These are phyloP conservation scores for Russula compacta DNA, from an alignment of 768 basidiomycete species.

Conservation along the genomic window DNA sequence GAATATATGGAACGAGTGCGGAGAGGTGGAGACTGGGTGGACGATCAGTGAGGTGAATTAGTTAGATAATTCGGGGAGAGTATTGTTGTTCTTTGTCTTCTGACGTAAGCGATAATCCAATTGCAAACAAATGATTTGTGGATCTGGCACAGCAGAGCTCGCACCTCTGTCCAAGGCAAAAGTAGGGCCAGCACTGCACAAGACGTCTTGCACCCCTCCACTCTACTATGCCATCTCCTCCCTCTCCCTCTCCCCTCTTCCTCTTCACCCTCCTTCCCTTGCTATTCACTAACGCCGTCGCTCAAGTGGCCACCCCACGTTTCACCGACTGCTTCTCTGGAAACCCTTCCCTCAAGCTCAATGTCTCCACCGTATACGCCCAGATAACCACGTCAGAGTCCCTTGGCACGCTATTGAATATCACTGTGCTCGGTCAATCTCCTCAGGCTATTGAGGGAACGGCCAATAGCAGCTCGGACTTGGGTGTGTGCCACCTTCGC, in stretches of 20 bases:
- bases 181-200: too few relatives aligned
- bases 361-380: slow-evolving; percentile 61
- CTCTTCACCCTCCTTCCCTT: slow-evolving; percentile 11
- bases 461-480: slow-evolving; percentile 49
- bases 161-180: too few relatives aligned
- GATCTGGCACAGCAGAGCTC: too few relatives aligned
- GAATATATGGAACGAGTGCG: slow-evolving; percentile 13
- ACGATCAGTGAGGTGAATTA: background rate
- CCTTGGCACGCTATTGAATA: slow-evolving; percentile 45
- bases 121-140: too few relatives aligned
- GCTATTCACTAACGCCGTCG: slow-evolving; percentile 14
- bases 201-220: background rate
- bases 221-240: background rate
- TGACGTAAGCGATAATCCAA: too few relatives aligned
- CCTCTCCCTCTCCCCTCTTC: background rate
- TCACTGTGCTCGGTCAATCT: slow-evolving; percentile 62
- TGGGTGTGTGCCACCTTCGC: slow-evolving; percentile 40
- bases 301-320: slow-evolving; percentile 26
- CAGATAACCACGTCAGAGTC: slow-evolving; percentile 46
- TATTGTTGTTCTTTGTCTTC: too few relatives aligned
- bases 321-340: slow-evolving; percentile 65
- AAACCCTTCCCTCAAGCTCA: slow-evolving; percentile 47
- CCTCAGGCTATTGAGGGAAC: slow-evolving; percentile 51
- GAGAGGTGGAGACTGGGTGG: slow-evolving; percentile 17
- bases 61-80: background rate